phyloP scores from a whole-genome alignment of 495 filamentous ascomycete species.

The Tuber microsphaerosporum region DNA sequence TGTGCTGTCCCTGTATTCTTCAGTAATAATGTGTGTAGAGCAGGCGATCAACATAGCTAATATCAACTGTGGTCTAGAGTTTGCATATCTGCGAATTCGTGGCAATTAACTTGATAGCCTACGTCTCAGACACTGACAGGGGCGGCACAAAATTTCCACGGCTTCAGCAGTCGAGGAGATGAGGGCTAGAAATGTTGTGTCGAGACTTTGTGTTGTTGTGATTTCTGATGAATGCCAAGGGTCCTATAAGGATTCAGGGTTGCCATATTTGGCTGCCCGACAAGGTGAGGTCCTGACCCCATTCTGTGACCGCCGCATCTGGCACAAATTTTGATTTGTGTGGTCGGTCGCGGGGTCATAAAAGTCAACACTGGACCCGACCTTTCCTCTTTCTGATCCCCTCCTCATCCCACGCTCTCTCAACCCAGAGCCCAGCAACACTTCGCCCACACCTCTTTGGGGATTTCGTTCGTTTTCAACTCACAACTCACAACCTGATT shows the following conservation, averaged over 20 bases:
- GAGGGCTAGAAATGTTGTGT: neutral
- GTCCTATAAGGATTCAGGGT: neutral
- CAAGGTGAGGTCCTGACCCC: neutral
- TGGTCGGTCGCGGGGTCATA: neutral
- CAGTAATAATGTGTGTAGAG: too few species aligned
- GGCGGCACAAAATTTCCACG: too few species aligned
- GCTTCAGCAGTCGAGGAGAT: neutral
- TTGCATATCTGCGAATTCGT: too few species aligned
- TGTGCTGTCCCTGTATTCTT: too few species aligned
- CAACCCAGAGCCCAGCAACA: neutral
- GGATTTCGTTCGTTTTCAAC: neutral
- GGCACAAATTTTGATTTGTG: neutral
- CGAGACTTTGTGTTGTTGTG: neutral
- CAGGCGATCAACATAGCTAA: too few species aligned
- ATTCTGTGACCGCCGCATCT: neutral
- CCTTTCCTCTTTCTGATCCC: neutral
- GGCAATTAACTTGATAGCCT: too few species aligned
- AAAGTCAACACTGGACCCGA: neutral
- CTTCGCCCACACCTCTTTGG: neutral
- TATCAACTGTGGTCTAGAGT: too few species aligned
- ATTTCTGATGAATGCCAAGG: neutral
- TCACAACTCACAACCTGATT: constrained; percentile 6
- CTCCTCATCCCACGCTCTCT: neutral
- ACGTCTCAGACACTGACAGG: too few species aligned
- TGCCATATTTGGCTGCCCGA: neutral